Percentiles rank a stretch among this genome's conserved stretches.
phyloP scores from a whole-genome alignment of 139 green algal genomes.

The Coelastrella sp. region DNA sequence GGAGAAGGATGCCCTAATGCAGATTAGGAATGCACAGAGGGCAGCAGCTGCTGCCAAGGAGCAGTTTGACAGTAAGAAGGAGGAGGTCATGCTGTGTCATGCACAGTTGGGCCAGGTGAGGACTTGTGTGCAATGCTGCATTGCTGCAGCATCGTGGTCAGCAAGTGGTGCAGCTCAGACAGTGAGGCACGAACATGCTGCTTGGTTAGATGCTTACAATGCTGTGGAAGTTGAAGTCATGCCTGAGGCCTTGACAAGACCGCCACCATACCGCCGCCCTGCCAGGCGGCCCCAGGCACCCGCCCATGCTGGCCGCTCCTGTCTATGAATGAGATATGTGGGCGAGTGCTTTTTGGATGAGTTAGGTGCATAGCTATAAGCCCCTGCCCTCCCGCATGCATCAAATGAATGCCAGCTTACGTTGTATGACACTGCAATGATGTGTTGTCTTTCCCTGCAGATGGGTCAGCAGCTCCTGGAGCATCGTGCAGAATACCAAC shows the following conservation, averaged over 20 bases:
- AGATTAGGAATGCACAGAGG: neutral
- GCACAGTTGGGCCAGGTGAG: neutral
- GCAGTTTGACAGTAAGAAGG: slow-evolving; percentile 8
- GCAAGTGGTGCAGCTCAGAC: too few relatives aligned
- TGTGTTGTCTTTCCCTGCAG: neutral
- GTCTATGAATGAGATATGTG: too few relatives aligned
- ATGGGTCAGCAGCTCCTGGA: neutral
- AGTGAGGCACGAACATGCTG: neutral
- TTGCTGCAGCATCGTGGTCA: neutral
- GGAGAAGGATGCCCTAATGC: neutral
- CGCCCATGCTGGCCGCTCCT: too few relatives aligned
- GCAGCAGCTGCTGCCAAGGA: neutral
- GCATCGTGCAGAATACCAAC: neutral
- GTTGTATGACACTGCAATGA: too few relatives aligned
- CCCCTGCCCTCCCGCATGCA: too few relatives aligned
- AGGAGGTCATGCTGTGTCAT: neutral
- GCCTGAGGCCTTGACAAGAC: neutral
- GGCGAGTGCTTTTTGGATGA: too few relatives aligned
- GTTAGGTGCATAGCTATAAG: too few relatives aligned
- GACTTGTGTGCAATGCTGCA: neutral
- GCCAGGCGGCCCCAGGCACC: neutral
- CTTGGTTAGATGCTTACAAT: neutral
- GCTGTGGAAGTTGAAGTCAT: neutral
- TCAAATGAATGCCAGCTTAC: too few relatives aligned
- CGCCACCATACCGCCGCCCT: neutral